Base-by-base conservation (phyloP, 2,329 filamentous ascomycete species). In the Harringtonia aguacate region DNA sequence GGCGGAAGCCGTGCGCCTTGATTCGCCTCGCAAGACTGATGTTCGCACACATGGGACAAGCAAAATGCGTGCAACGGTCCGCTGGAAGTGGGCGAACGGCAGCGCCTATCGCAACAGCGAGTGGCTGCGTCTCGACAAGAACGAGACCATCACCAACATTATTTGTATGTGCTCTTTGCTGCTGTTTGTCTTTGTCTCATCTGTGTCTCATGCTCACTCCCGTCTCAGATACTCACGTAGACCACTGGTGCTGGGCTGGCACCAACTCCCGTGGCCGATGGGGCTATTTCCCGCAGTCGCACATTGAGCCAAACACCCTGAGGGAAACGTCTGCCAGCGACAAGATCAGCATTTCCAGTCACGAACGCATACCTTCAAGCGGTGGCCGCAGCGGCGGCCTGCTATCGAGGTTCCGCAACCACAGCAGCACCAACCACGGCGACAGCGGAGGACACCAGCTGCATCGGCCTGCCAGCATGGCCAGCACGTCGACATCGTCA, bases 61-160 rank as follows among this genome's bases (percentile, higher is more conserved):
- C 45, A 60, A 61, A n/a, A 56, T 73, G 27, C 62, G 64, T 36
- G 73, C 68, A 4, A 65, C 68, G 17, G 63, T 67, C 6, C 62
- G 65, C 44, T 77, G 73, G 73, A 74, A 66, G 53, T 75, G 73
- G 38, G 44, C 43, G 6, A 58, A 61, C 20, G 66, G 65, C 46
- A 65, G 68, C n/a, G 63, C 61, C 36, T 52, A 55, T 20, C 39
- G 41, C 4, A 52, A 55, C 31, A 62, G 60, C 12, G 55, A 53
- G n/a, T 77, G 73, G 73, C 61, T 78, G 17, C 69, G 64, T 52
- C 72, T 85, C 52, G 75, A 80, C 36, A 79, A 78, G 55, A 75
- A 74, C 20, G 81, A 85, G 45, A 65, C 69, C 3, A 80, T 83
- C 17, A 78, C 70, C 51, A 86, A 79, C 59, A 86, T 77, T 28